Evolutionary conservation across 805 yeast genomes (phyloP), one percentile per base, ranked within the genome.

Genomic region (Scheffersomyces ergatensis): DNA sequence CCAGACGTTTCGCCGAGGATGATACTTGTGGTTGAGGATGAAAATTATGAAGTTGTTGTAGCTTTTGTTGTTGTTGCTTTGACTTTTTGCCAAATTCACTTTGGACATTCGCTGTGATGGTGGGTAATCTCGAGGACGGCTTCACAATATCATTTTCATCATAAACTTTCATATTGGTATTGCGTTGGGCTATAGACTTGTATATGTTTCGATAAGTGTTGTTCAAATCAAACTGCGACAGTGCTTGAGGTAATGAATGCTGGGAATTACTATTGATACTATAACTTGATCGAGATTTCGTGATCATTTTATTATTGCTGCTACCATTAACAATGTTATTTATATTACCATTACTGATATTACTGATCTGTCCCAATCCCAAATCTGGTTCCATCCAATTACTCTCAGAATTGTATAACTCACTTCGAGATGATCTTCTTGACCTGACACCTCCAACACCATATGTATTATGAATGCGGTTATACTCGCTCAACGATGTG

Each of bases 381-480:
- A 29, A 29, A 31, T 37, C 44, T 3, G 79, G 74, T 39, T 76
- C 80, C 80, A 76, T 75, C 81, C 82, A 77, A 40, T 67, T 71
- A 15, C 72, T 63, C 33, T 72, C 78, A 12, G 71, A 57, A 2
- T 62, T 55, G 48, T 74, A 69, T 32, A 71, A 50, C 24, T 70
- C 74, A 49, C 73, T 67, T 31, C 59, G 51, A 5, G 74, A 65
- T 5, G 73, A 67, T 38, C 67, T 49, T 18, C 72, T 44, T 3
- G 73, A 67, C 20, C 63, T 51, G 12, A 23, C 36, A 11, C 34
- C 34, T 9, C 34, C 34, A 12, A 7, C 17, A 11, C 34, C 34
- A 9, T 13, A 5, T 11, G 5, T 25, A 25, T 53, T 57, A 30
- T 55, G 58, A 8, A 46, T 44, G 14, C 58, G 48, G 41, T 63